A percentile compares a stretch with the other conserved stretches of the same genome.
These are phyloP conservation scores for Saturnispora ahearnii DNA, from an alignment of 805 yeast genomes.

Conservation along the genomic window DNA sequence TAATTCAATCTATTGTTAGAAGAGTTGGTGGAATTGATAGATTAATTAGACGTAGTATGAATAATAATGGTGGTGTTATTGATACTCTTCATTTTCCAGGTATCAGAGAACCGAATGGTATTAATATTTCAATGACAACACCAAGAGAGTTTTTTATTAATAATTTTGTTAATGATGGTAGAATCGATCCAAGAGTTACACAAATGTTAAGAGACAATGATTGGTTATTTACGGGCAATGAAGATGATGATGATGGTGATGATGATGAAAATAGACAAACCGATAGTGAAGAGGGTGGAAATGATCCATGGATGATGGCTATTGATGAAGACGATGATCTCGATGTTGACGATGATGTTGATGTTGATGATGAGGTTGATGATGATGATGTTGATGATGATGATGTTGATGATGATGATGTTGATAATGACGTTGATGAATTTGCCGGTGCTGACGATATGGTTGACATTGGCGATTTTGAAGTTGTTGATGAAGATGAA, in stretches of 20 bases:
- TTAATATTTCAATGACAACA: constrained; percentile 16
- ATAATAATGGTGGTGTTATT: constrained; percentile 9
- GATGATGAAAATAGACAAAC: constrained; percentile 14
- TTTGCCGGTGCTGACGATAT: constrained; percentile 11
- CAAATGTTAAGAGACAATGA: constrained; percentile 5
- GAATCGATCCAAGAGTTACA: constrained; percentile 6
- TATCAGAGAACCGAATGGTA: constrained; percentile 21
- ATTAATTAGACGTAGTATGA: constrained; percentile 3
- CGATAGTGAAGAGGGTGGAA: constrained; percentile 16
- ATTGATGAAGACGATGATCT: constrained; percentile 14
- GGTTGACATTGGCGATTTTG: constrained; percentile 8
- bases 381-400: constrained; percentile 6
- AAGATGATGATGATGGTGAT: constrained; percentile 9
- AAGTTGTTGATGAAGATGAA: constrained; percentile 1
- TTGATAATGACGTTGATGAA: constrained; percentile 10
- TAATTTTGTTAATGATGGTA: constrained; percentile 1
- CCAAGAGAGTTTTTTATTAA: constrained; percentile 4
- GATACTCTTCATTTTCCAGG: constrained; percentile 16
- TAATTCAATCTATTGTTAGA: constrained; percentile 14
- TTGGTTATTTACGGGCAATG: constrained; percentile 12
- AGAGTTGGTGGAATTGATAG: constrained; percentile 4
- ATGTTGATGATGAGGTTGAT: constrained; percentile 14
- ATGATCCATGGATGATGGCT: constrained; percentile 4
- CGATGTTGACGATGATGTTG: constrained; percentile 9
- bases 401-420: constrained; percentile 14